These are phyloP conservation scores for Tetracladium maxilliforme DNA, from an alignment of 2,329 filamentous ascomycete genomes.

Conservation along the genomic window DNA sequence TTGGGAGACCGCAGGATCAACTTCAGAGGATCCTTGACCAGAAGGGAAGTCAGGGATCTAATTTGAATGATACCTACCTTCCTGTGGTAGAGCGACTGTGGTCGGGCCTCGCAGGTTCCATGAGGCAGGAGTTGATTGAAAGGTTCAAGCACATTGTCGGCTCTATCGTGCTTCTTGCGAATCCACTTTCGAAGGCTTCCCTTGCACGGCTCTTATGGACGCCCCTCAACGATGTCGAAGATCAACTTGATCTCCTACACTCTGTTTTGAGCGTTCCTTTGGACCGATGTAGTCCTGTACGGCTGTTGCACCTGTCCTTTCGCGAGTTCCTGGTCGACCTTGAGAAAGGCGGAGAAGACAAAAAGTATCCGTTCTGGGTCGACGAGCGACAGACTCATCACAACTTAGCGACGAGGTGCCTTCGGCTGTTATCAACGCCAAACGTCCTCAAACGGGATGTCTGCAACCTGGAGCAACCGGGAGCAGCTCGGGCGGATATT, in stretches of 20 bases:
- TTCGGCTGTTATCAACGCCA: conserved; percentile 16
- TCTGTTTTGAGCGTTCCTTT: conserved; percentile 17
- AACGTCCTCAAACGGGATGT: conserved; percentile 18
- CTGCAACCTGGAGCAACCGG: conserved; percentile 14
- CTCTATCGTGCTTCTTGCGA: conserved; percentile 6
- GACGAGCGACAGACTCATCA: conserved; percentile 17
- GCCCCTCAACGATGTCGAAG: conserved; percentile 5
- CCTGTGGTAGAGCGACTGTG: conserved; percentile 8
- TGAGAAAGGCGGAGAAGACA: conserved; percentile 8
- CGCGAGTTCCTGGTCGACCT: conserved; percentile 19
- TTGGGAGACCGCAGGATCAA: conserved; percentile 9
- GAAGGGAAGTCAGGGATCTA: conserved; percentile 5
- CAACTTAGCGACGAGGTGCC: conserved; percentile 16
- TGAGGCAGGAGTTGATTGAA: conserved; percentile 5
- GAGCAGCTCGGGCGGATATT: conserved; percentile 10
- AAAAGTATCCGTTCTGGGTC: conserved; percentile 17
- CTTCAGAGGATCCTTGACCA: conserved; percentile 11
- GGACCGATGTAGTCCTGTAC: conserved; percentile 9
- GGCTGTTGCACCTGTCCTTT: conserved; percentile 19
- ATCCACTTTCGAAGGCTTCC: conserved; percentile 13
- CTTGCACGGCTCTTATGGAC: conserved; percentile 13
- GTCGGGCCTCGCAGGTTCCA: conserved; percentile 1
- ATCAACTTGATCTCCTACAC: conserved; percentile 14
- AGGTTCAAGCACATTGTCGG: conserved; percentile 12
- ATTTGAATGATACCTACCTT: conserved; percentile 11